phyloP scores from a whole-genome alignment of 1,284 basidiomycete species.

The Cryptococcus sp. region DNA sequence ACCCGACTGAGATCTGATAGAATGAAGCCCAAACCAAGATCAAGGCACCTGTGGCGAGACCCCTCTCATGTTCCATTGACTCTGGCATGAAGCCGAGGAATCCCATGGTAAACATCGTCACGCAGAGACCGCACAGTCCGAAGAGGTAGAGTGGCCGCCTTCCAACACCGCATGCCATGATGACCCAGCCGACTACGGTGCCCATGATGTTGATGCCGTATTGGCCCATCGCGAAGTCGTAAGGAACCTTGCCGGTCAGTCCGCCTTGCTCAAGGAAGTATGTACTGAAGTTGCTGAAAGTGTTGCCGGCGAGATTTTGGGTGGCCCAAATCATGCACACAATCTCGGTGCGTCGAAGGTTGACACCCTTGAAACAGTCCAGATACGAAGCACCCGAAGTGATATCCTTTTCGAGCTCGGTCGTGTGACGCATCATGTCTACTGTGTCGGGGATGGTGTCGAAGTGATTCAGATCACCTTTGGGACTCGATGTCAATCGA shows the following conservation, averaged over 20 bases:
- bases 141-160: constrained; percentile 55
- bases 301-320: constrained; percentile 50
- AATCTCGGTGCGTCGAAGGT: constrained; percentile 50
- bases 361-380: constrained; percentile 55
- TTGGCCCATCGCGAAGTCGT: constrained; percentile 52
- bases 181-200: constrained; percentile 46
- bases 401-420: constrained; percentile 40
- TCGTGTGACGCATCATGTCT: constrained; percentile 46
- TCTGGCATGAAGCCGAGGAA: constrained; percentile 53
- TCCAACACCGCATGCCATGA: constrained; percentile 53
- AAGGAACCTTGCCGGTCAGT: constrained; percentile 46
- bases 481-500: constrained; percentile 44
- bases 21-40: constrained; percentile 54
- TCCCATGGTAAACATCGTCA: constrained; percentile 57
- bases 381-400: constrained; percentile 46
- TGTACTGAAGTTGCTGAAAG: constrained; percentile 41
- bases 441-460: constrained; percentile 48
- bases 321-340: constrained; percentile 44
- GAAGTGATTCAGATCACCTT: constrained; percentile 40
- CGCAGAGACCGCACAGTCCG: constrained; percentile 54
- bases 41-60: constrained; percentile 53
- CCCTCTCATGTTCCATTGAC: constrained; percentile 21
- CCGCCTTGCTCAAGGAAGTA: constrained; percentile 57
- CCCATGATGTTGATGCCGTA: constrained; percentile 42
- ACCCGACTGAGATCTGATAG: constrained; percentile 51